Base-by-base conservation (phyloP, 371 early-diverging fungal species). In the Fennellomyces sp. region DNA sequence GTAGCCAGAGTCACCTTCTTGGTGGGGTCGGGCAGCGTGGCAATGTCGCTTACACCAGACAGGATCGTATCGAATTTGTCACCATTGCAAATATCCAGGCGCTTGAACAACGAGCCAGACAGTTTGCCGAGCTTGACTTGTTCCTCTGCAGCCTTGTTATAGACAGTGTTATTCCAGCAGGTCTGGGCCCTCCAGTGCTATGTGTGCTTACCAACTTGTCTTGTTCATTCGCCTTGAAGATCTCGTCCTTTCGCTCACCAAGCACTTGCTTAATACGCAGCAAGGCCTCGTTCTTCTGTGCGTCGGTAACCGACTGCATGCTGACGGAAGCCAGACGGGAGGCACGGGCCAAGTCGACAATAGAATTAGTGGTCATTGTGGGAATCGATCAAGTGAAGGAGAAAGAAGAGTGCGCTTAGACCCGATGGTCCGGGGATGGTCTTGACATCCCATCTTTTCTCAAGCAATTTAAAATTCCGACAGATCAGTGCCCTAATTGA, bases 1-100 rank as follows among this genome's bases (percentile, higher is more conserved):
- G 86, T 88, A 5, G 96, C 94, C 55, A 90, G 68, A 0, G 91
- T 89, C 8, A 94, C 87, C 61, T 91, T 85, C 30, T 73, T 92
- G 31, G 88, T 87, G 2, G 98, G 98, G 69, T 97, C 97, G 15
- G 84, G 77, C 33, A 97, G 83, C 15, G 75, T 63, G 60, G 88
- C 91, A 51, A 98, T 93, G 61, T 97, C 97, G 59, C 88, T 76
- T 29, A 98, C 90, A 26, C 97, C 97, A 51, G 94, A 85, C 35
- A 96, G 69, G 70, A 98, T 86, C 12, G 92, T 85, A 30, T 90
- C 84, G 61, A 86, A 95, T 72, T 98, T 98, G 50, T 85, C 87
- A 3, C 82, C 84, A n/a, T 89, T 90, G 48, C 84, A 85, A 29
- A 97, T 83, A 70, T 96, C 97, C n/a, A 97, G 78, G 8, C 98